Evolutionary conservation across 2,329 filamentous ascomycete genomes (phyloP), one percentile per base, ranked within the genome.

Genomic region (Phoma sp.): DNA sequence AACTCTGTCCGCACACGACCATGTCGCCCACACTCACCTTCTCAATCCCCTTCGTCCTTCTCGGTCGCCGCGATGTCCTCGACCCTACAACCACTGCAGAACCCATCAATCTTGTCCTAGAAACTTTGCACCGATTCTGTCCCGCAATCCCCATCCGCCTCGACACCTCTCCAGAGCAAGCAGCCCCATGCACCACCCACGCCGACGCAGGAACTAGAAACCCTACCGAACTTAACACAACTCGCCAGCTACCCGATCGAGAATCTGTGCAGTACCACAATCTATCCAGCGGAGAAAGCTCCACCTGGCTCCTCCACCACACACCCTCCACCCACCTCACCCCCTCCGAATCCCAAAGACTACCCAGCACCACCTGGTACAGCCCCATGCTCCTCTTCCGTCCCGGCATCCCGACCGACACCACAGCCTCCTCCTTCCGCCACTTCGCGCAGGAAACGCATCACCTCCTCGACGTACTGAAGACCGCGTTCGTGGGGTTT

Each of bases 41-140:
- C 9, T 37, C 47, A 25, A 55, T 59, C 23, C 47, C 47, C 15
- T 50, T 57, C 47, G 23, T 51, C 42, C 42, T 60, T 20, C 54
- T 62, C 29, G 39, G 42, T 25, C 52, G 39, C 21, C 30, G 17
- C 28, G 5, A 14, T 15, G 15, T 29, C 30, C 38, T 47, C 23
- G 17, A 20, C 20, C 30, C 14, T 12, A 10, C 15, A 26, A 17
- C 4, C 2, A 10, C 6, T 32, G 47, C 20, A n/a, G 4, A 11
- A 5, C 18, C 18, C 23, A 18, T 47, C 34, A n/a, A 5, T 4
- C 39, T 40, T 29, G 10, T 60, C 6, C n/a, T 32, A 20, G 10
- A 42, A 25, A 28, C 30, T 2, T 21, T 57, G 18, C 15, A 33
- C 2, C 30, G 18, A 5, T 47, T 32, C 25, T 52, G 42, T 34